Conservation (phyloP, 345 rosid species). For the Aethionema arabicum region DNA sequence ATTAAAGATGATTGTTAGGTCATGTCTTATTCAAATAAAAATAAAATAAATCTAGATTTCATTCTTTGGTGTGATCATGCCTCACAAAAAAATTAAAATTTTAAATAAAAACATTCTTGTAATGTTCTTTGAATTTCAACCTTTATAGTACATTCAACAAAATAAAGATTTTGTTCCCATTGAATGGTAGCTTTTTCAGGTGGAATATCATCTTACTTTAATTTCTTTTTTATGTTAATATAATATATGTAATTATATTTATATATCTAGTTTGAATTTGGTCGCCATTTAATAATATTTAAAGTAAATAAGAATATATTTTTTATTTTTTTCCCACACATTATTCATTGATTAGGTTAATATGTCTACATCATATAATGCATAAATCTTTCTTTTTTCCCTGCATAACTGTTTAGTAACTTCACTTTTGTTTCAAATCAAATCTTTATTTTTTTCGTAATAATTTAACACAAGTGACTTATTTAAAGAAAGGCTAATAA, state of each 20-base stretch:
- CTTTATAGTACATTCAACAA: slow-evolving; percentile 40
- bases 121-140: slow-evolving; percentile 33
- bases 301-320: slow-evolving; percentile 26
- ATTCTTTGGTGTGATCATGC: slow-evolving; percentile 34
- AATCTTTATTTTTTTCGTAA: slow-evolving; percentile 19
- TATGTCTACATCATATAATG: slow-evolving; percentile 31
- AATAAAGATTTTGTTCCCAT: slow-evolving; percentile 38
- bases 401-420: slow-evolving; percentile 24
- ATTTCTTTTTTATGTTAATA: not conserved
- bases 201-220: slow-evolving; percentile 31
- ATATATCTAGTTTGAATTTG: slow-evolving; percentile 28
- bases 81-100: slow-evolving; percentile 13
- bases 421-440: slow-evolving; percentile 32
- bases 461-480: slow-evolving; percentile 20
- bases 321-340: slow-evolving; percentile 7
- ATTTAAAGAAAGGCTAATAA: not conserved
- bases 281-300: slow-evolving; percentile 17
- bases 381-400: slow-evolving; percentile 34
- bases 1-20: slow-evolving; percentile 24
- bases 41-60: slow-evolving; percentile 25
- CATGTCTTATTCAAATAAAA: slow-evolving; percentile 23
- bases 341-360: slow-evolving; percentile 33
- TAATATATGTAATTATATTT: slow-evolving; percentile 22
- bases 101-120: slow-evolving; percentile 20
- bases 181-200: slow-evolving; percentile 41